These are phyloP conservation scores for Crucihimalaya himalaica DNA, from an alignment of 345 rosid species.

Conservation along the genomic window DNA sequence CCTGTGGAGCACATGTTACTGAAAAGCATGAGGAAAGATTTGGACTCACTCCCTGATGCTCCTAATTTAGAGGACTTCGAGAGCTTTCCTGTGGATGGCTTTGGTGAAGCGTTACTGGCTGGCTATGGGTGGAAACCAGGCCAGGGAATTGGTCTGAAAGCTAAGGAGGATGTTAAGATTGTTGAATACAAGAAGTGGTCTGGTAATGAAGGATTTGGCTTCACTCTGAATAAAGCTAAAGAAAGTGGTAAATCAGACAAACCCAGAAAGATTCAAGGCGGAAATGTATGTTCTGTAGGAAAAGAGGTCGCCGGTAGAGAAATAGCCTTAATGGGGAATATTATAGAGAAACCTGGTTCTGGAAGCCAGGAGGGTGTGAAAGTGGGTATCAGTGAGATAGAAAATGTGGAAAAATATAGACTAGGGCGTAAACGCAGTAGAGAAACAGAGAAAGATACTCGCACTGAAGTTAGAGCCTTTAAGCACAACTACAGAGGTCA, in stretches of 20 bases:
- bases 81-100: conserved; percentile 73
- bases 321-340: too few relatives aligned
- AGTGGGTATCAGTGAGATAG: not conserved
- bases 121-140: conserved; percentile 91
- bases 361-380: conserved; percentile 1
- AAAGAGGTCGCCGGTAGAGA: too few relatives aligned
- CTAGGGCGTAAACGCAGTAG: conserved; percentile 26
- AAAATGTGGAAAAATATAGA: conserved; percentile 33
- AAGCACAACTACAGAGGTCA: conserved; percentile 17
- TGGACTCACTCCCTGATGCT: conserved; percentile 62
- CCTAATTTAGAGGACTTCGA: conserved; percentile 59
- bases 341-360: too few relatives aligned
- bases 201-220: conserved; percentile 56
- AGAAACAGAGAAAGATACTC: conserved; percentile 26
- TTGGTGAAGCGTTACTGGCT: conserved; percentile 65
- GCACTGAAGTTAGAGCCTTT: not conserved
- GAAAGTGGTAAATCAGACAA: not conserved
- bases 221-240: not conserved
- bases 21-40: conserved; percentile 53
- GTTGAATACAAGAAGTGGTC: conserved; percentile 49
- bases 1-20: conserved; percentile 44
- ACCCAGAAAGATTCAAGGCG: too few relatives aligned
- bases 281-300: too few relatives aligned
- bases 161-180: conserved; percentile 60
- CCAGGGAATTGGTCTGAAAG: conserved; percentile 64